Evolutionary conservation across 2,329 filamentous ascomycete genomes (phyloP).

Genomic region (Emmonsia crescens): DNA sequence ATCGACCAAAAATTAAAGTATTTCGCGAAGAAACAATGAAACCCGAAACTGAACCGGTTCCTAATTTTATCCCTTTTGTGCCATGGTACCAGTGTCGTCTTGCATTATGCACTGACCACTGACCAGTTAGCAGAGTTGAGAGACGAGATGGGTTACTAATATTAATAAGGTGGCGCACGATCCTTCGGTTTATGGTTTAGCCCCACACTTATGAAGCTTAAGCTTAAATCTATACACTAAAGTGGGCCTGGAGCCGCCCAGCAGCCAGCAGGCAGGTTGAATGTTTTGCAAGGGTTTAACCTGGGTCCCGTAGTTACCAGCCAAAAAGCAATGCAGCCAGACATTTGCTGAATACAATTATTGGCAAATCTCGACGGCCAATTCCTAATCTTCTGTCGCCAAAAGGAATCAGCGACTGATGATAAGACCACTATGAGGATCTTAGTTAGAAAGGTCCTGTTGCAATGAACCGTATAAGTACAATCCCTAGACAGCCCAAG

Average conservation of each 20-base stretch:
- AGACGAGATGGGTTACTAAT: background rate
- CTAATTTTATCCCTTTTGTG: too few species aligned
- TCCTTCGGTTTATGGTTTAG: slow-evolving; percentile 24
- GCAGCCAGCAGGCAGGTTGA: background rate
- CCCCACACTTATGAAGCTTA: slow-evolving; percentile 30
- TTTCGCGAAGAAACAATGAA: too few species aligned
- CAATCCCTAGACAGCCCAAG: background rate
- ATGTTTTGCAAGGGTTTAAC: background rate
- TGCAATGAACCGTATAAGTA: background rate
- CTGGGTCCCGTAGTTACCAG: background rate
- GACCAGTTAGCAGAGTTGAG: background rate
- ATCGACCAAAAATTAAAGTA: too few species aligned
- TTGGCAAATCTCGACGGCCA: background rate
- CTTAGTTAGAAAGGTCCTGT: background rate
- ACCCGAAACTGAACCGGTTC: too few species aligned
- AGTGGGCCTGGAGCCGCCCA: background rate
- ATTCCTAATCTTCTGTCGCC: too few species aligned
- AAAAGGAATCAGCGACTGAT: background rate
- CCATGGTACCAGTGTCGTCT: too few species aligned
- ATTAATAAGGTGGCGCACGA: slow-evolving; percentile 22
- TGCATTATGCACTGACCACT: background rate
- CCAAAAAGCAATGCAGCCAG: background rate
- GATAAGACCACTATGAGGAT: background rate
- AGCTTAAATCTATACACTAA: slow-evolving; percentile 36
- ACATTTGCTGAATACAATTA: background rate